A percentile compares a stretch with the other conserved stretches of the same genome.
Evolutionary conservation across 495 filamentous ascomycete species (phyloP).

Genomic region (Hypoxylon cercidicola): DNA sequence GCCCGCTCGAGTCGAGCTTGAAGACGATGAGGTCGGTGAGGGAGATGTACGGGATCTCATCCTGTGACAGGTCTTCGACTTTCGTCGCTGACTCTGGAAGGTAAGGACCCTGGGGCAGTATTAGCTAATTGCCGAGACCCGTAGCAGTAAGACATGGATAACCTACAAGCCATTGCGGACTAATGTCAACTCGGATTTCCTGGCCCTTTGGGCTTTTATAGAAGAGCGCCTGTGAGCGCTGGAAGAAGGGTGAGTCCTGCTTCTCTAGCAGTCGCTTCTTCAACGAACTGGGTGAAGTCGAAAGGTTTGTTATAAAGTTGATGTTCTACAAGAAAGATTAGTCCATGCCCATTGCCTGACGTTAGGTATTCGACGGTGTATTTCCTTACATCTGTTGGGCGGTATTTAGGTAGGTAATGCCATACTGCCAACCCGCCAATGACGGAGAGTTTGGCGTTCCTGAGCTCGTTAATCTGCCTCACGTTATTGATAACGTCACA

Average conservation of each 20-base stretch:
- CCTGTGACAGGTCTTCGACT: slow-evolving; percentile 28
- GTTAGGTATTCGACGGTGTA: background rate
- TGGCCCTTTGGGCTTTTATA: slow-evolving; percentile 29
- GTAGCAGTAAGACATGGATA: background rate
- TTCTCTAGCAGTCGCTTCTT: slow-evolving; percentile 35
- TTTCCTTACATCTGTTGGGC: slow-evolving; percentile 37
- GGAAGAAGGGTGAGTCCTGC: slow-evolving; percentile 39
- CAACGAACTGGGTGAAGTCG: slow-evolving; percentile 29
- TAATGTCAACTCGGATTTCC: slow-evolving; percentile 34
- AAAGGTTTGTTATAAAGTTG: slow-evolving; percentile 41
- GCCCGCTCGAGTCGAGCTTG: slow-evolving; percentile 39
- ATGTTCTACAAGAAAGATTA: slow-evolving; percentile 33
- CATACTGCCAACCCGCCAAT: slow-evolving; percentile 40
- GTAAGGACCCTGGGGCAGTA: slow-evolving; percentile 26
- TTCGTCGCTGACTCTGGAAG: slow-evolving; percentile 31
- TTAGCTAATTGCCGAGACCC: slow-evolving; percentile 11
- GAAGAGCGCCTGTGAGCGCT: slow-evolving; percentile 26
- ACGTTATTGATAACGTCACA: slow-evolving; percentile 43
- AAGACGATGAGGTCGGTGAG: slow-evolving; percentile 41
- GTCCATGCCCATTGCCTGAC: background rate
- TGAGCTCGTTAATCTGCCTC: slow-evolving; percentile 44
- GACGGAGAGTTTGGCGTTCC: slow-evolving; percentile 34
- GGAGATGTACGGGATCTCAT: slow-evolving; percentile 41
- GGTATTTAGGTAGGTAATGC: slow-evolving; percentile 42
- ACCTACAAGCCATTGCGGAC: slow-evolving; percentile 41